Conservation (phyloP, 108 stramenopile genomes). For the Parmales sp. region DNA sequence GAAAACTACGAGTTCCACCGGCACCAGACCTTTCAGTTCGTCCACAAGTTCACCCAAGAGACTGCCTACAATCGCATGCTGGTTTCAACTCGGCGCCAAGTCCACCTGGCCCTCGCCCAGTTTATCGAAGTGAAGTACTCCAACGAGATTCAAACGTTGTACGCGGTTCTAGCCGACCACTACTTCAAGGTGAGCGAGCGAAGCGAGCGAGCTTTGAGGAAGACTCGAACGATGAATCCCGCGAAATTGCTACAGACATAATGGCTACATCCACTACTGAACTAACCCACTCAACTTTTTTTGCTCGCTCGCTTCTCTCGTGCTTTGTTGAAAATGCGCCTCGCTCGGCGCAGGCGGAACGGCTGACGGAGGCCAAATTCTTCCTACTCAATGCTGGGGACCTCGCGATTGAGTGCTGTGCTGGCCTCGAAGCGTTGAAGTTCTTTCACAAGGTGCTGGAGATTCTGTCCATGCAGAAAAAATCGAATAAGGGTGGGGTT, state of each 20-base stretch:
- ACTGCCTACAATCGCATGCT: constrained; percentile 9
- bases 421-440: neutral
- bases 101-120: constrained; percentile 2
- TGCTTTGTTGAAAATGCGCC: no score
- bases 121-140: neutral
- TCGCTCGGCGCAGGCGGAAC: no score
- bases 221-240: no score
- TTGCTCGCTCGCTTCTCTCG: no score
- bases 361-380: neutral
- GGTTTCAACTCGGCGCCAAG: neutral
- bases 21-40: constrained; percentile 9
- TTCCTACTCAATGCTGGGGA: neutral
- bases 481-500: neutral
- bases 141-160: neutral
- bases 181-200: no score
- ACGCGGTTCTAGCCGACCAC: constrained; percentile 9
- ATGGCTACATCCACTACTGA: no score
- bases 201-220: no score
- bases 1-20: neutral
- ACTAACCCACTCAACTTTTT: no score
- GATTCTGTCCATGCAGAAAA: neutral
- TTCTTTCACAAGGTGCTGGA: constrained; percentile 1
- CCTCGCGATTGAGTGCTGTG: constrained; percentile 4
- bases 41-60: constrained; percentile 10
- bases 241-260: no score